Conservation (phyloP, 1,284 basidiomycete genomes). For the Clitocybe nebularis region DNA sequence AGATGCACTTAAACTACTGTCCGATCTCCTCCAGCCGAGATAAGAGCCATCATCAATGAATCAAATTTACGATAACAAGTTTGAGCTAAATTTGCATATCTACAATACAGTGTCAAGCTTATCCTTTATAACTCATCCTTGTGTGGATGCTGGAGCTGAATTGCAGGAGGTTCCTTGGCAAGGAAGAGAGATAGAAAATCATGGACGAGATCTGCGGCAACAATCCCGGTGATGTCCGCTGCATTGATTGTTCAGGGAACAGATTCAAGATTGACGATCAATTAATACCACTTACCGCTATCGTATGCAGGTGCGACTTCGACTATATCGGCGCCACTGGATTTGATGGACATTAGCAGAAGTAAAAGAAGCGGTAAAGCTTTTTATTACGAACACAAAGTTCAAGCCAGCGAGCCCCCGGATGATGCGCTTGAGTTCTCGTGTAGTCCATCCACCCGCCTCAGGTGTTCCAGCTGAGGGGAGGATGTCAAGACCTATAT, state of each 20-base stretch:
- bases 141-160: background rate
- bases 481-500: background rate
- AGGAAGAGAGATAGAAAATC: constrained; percentile 66
- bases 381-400: constrained; percentile 54
- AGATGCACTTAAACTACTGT: too few species aligned
- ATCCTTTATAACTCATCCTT: constrained; percentile 7
- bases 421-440: constrained; percentile 76
- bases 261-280: constrained; percentile 1
- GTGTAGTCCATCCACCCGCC: constrained; percentile 78
- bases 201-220: constrained; percentile 68
- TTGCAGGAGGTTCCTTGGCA: constrained; percentile 30
- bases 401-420: constrained; percentile 75
- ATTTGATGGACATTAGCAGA: constrained; percentile 4
- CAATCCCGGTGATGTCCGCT: constrained; percentile 72
- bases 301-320: constrained; percentile 85
- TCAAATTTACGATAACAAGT: background rate
- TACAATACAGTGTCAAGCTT: too few species aligned
- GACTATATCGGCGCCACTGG: constrained; percentile 70
- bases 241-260: constrained; percentile 15
- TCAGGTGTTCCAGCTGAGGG: constrained; percentile 77
- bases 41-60: too few species aligned
- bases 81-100: too few species aligned
- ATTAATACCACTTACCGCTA: constrained; percentile 34
- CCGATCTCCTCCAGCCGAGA: too few species aligned
- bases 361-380: too few species aligned